Conservation (phyloP, 2,329 filamentous ascomycete genomes). For the Chrysosporium keratinophilum region DNA sequence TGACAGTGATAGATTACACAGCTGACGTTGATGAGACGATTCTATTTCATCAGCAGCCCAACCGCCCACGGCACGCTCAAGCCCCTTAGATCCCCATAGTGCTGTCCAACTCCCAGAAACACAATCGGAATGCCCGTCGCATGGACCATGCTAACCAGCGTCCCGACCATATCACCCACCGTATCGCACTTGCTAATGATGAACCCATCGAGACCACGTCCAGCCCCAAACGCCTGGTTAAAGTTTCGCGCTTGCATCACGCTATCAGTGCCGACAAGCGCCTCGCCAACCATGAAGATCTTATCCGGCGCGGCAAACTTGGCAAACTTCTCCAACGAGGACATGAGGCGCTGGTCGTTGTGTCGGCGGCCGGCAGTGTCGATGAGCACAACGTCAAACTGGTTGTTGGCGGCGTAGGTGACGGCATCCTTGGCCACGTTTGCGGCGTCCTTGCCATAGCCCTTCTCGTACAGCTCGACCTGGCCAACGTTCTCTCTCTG, state of each 20-base stretch:
- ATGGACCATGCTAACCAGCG: slow-evolving; percentile 92
- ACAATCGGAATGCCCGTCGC: slow-evolving; percentile 92
- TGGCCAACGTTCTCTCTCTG: slow-evolving; percentile 66
- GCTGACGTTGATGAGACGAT: too few species aligned
- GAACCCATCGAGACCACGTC: slow-evolving; percentile 78
- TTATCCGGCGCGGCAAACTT: slow-evolving; percentile 95
- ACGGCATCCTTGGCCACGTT: slow-evolving; percentile 92
- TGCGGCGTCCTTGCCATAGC: slow-evolving; percentile 95
- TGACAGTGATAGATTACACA: too few species aligned
- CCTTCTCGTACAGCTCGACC: slow-evolving; percentile 91
- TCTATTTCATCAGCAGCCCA: slow-evolving; percentile 47
- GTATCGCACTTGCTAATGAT: slow-evolving; percentile 99
- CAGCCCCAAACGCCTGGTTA: slow-evolving; percentile 78
- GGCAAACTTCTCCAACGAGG: slow-evolving; percentile 89
- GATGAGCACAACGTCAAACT: slow-evolving; percentile 88
- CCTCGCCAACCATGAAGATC: slow-evolving; percentile 93
- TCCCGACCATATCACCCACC: slow-evolving; percentile 97
- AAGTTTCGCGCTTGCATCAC: slow-evolving; percentile 96
- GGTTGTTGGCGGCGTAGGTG: slow-evolving; percentile 59
- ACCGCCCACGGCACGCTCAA: slow-evolving; percentile 56
- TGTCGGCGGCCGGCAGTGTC: slow-evolving; percentile 91
- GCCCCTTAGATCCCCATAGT: slow-evolving; percentile 55
- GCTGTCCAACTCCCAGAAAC: slow-evolving; percentile 68
- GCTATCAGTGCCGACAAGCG: slow-evolving; percentile 87
- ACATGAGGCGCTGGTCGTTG: slow-evolving; percentile 95